phyloP scores from a whole-genome alignment of 495 filamentous ascomycete genomes.

The Echria macrotheca region DNA sequence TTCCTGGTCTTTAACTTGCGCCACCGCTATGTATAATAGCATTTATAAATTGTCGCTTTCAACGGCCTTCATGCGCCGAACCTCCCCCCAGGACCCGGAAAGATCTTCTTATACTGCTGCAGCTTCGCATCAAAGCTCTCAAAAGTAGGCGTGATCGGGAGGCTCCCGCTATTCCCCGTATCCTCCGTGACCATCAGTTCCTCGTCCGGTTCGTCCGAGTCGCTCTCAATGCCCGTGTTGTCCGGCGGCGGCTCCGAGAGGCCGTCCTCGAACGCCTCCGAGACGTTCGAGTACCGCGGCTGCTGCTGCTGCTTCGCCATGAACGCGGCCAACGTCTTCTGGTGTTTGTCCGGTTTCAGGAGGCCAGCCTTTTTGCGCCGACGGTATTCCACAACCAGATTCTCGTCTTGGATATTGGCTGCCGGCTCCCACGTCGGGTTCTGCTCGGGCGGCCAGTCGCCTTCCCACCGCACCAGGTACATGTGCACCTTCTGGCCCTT shows the following conservation, averaged over 20 bases:
- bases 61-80: too few relatives aligned
- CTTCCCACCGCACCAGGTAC: slow-evolving; percentile 44
- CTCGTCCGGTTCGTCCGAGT: slow-evolving; percentile 10
- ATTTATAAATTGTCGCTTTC: too few relatives aligned
- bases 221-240: not conserved
- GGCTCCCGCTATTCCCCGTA: not conserved
- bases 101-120: not conserved
- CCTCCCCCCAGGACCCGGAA: too few relatives aligned
- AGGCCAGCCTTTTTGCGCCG: slow-evolving; percentile 21
- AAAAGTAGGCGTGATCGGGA: not conserved
- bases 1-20: too few relatives aligned
- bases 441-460: slow-evolving; percentile 41
- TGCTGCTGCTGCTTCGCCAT: slow-evolving; percentile 25
- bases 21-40: too few relatives aligned
- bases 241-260: slow-evolving; percentile 11
- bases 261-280: slow-evolving; percentile 37
- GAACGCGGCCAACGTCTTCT: slow-evolving; percentile 9
- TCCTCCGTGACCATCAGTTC: slow-evolving; percentile 16
- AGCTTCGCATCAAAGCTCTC: not conserved
- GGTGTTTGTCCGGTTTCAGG: slow-evolving; percentile 12
- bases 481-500: slow-evolving; percentile 23
- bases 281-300: slow-evolving; percentile 33
- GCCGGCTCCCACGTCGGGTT: slow-evolving; percentile 46
- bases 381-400: slow-evolving; percentile 28
- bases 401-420: slow-evolving; percentile 30